Conservation (phyloP, 164 flowering plant species). For the Stephania yunnanensis region DNA sequence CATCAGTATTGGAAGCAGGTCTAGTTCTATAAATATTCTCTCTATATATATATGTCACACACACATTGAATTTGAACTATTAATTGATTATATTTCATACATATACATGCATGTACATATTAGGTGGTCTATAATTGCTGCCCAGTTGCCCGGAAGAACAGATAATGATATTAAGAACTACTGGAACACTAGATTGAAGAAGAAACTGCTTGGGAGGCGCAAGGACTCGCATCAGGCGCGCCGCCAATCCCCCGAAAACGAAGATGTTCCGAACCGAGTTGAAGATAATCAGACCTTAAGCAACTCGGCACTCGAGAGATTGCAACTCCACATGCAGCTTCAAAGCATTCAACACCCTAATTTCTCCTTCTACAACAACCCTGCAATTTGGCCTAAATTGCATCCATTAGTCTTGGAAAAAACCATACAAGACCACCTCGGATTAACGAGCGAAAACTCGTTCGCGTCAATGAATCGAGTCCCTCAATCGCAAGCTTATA, state of each 20-base stretch:
- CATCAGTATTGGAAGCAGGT: conserved; percentile 91
- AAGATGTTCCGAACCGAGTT: conserved; percentile 15
- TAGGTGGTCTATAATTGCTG: conserved; percentile 99
- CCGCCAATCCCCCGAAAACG: conserved; percentile 16
- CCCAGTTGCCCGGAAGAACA: conserved; percentile 93
- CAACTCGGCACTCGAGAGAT: conserved; percentile 72
- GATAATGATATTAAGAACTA: conserved; percentile 96
- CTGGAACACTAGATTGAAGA: conserved; percentile 96
- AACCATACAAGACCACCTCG: conserved; percentile 36
- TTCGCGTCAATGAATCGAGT: conserved; percentile 12
- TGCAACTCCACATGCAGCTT: conserved; percentile 78
- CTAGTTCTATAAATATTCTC: background rate
- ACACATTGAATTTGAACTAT: background rate
- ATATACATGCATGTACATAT: background rate
- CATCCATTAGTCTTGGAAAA: conserved; percentile 48
- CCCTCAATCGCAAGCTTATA: conserved; percentile 11
- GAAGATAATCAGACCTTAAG: conserved; percentile 37
- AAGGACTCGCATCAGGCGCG: conserved; percentile 36
- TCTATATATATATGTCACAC: conserved; percentile 22
- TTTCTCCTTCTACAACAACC: conserved; percentile 43
- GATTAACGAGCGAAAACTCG: conserved; percentile 10
- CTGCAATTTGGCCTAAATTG: conserved; percentile 55
- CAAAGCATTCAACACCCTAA: conserved; percentile 44
- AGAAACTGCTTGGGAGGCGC: conserved; percentile 69
- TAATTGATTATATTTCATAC: background rate